Percentiles rank a stretch among this genome's conserved stretches.
Evolutionary conservation across 2,329 filamentous ascomycete genomes (phyloP).

Genomic region (Penicillium expansum): DNA sequence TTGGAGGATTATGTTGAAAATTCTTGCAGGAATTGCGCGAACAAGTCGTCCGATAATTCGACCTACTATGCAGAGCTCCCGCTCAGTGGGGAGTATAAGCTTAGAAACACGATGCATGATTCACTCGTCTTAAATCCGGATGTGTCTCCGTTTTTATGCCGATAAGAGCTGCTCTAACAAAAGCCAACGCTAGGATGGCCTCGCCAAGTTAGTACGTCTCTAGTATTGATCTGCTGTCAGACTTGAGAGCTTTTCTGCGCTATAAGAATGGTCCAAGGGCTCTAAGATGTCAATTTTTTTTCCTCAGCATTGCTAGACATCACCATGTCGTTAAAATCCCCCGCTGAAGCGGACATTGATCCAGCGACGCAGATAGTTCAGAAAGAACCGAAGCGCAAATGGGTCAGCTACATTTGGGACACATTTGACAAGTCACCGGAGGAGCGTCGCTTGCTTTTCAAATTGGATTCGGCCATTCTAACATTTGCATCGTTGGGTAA

Average conservation of each 20-base stretch:
- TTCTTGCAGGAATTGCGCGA: conserved; percentile 17
- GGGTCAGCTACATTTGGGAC: conserved; percentile 54
- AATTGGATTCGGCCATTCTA: conserved; percentile 50
- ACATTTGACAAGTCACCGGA: conserved; percentile 52
- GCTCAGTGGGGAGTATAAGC: neutral
- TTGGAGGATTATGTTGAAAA: neutral
- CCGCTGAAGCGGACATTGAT: conserved; percentile 16
- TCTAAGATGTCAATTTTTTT: neutral
- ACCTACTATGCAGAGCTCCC: neutral
- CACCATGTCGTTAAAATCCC: conserved; percentile 19
- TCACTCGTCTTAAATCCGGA: neutral
- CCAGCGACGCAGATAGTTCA: conserved; percentile 17
- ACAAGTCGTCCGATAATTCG: conserved; percentile 7
- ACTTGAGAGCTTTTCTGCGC: neutral
- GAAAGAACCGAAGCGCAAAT: conserved; percentile 38
- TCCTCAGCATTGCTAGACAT: neutral
- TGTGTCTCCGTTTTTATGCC: neutral
- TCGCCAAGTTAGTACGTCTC: neutral
- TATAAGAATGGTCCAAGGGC: neutral
- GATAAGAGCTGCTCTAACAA: neutral
- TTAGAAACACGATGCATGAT: neutral
- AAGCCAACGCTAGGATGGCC: neutral
- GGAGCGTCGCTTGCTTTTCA: conserved; percentile 50
- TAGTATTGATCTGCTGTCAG: neutral
- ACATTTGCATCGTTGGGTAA: conserved; percentile 47